Evolutionary conservation across 768 basidiomycete species (phyloP).

Genomic region (Vararia minispora): DNA sequence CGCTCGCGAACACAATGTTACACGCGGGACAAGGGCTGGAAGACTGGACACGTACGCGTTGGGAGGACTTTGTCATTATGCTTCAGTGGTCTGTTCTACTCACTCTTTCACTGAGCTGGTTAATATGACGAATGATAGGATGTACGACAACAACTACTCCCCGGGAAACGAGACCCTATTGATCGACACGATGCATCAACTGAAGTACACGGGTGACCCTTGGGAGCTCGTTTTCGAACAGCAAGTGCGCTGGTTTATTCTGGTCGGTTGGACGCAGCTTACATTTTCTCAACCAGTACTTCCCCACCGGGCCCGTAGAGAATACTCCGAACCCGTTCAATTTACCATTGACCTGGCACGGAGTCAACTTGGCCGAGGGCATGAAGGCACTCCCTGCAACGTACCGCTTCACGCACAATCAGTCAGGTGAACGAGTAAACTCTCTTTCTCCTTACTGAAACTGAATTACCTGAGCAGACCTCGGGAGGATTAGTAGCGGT

Average conservation of each 20-base stretch:
- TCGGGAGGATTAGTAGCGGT: slow-evolving; percentile 36
- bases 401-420: slow-evolving; percentile 44
- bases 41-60: slow-evolving; percentile 40
- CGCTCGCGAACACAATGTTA: slow-evolving; percentile 43
- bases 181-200: slow-evolving; percentile 40
- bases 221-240: slow-evolving; percentile 43
- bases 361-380: slow-evolving; percentile 50
- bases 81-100: slow-evolving; percentile 42
- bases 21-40: slow-evolving; percentile 40
- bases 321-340: slow-evolving; percentile 33
- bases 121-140: slow-evolving; percentile 21
- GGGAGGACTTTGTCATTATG: slow-evolving; percentile 47
- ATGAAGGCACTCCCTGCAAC: slow-evolving; percentile 43
- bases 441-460: neutral
- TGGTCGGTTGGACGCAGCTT: neutral
- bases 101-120: neutral
- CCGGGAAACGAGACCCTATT: slow-evolving; percentile 36
- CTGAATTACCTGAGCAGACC: slow-evolving; percentile 23
- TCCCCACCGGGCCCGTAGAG: slow-evolving; percentile 32
- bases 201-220: slow-evolving; percentile 40
- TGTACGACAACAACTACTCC: slow-evolving; percentile 42
- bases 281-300: slow-evolving; percentile 23
- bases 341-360: slow-evolving; percentile 39
- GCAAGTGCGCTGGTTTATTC: slow-evolving; percentile 26
- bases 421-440: slow-evolving; percentile 26